Conservation (phyloP, 306 rosid species). For the Boehmeria nivea region DNA sequence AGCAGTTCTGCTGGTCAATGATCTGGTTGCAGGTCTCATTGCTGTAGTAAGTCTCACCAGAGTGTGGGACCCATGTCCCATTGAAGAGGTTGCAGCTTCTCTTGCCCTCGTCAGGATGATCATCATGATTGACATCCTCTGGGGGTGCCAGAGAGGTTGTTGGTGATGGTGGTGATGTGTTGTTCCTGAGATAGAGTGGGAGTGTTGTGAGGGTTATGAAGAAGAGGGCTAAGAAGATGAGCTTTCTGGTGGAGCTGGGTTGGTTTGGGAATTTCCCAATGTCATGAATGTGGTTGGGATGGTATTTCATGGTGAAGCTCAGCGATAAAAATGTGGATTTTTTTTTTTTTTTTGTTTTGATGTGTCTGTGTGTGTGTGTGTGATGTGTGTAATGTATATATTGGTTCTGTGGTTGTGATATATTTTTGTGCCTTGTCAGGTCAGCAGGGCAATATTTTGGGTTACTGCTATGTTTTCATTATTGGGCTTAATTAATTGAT, state of each 20-base stretch:
- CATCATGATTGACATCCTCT: constrained; percentile 10
- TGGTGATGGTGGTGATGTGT: constrained; percentile 23
- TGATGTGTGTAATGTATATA: background rate
- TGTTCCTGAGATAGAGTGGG: constrained; percentile 32
- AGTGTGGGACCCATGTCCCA: constrained; percentile 67
- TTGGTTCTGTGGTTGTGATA: background rate
- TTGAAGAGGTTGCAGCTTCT: constrained; percentile 44
- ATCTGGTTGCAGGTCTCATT: constrained; percentile 53
- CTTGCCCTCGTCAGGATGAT: constrained; percentile 6
- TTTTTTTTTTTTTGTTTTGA: background rate
- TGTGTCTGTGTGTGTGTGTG: background rate
- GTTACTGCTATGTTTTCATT: too few species aligned
- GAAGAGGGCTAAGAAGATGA: constrained; percentile 17
- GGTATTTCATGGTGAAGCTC: constrained; percentile 41
- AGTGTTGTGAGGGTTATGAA: constrained; percentile 23
- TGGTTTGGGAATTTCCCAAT: constrained; percentile 30
- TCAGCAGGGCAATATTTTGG: too few species aligned
- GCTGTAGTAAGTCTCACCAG: constrained; percentile 51
- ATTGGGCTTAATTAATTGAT: too few species aligned
- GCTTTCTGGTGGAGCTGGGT: constrained; percentile 16
- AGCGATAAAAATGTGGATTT: constrained; percentile 5
- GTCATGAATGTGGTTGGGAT: constrained; percentile 23
- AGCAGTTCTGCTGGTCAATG: constrained; percentile 67
- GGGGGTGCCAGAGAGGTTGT: constrained; percentile 11
- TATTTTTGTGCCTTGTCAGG: too few species aligned